Evolutionary conservation across 129 eudicot genomes (phyloP).

Genomic region (Flaveria ramosissima): DNA sequence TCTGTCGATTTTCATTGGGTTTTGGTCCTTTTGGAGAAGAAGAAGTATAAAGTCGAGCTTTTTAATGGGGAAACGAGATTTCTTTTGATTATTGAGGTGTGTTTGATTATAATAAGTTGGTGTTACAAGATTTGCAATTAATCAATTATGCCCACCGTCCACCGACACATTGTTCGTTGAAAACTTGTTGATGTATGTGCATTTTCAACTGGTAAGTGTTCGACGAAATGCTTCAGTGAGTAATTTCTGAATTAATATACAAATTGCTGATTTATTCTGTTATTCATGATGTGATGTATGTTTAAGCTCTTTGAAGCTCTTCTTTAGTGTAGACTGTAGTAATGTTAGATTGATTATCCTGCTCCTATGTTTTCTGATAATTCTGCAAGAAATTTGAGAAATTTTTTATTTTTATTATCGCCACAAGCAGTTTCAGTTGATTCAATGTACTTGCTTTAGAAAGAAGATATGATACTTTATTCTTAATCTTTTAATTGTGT

Average conservation of each 20-base stretch:
- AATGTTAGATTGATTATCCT: background rate
- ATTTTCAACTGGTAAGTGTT: constrained; percentile 20
- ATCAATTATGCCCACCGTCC: constrained; percentile 22
- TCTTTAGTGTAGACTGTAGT: background rate
- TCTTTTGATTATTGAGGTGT: background rate
- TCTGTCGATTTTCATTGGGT: constrained; percentile 13
- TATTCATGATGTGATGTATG: too few relatives aligned
- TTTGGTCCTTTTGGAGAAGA: too few relatives aligned
- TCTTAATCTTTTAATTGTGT: background rate
- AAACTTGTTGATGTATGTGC: background rate
- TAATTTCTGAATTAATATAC: background rate
- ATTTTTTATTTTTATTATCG: background rate
- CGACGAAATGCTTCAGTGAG: constrained; percentile 18
- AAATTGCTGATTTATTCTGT: background rate
- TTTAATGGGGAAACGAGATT: too few relatives aligned
- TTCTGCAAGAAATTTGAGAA: background rate
- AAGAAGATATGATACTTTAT: background rate
- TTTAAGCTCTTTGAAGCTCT: too few relatives aligned
- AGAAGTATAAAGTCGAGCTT: too few relatives aligned
- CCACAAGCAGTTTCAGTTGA: background rate
- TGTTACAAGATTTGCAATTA: background rate
- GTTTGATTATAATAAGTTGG: background rate
- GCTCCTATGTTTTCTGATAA: background rate
- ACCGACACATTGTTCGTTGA: constrained; percentile 33
- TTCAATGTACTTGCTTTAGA: constrained; percentile 8